Evolutionary conservation across 2,329 filamentous ascomycete genomes (phyloP), one percentile per base, ranked within the genome.

Genomic region (Biscogniauxia mediterranea): DNA sequence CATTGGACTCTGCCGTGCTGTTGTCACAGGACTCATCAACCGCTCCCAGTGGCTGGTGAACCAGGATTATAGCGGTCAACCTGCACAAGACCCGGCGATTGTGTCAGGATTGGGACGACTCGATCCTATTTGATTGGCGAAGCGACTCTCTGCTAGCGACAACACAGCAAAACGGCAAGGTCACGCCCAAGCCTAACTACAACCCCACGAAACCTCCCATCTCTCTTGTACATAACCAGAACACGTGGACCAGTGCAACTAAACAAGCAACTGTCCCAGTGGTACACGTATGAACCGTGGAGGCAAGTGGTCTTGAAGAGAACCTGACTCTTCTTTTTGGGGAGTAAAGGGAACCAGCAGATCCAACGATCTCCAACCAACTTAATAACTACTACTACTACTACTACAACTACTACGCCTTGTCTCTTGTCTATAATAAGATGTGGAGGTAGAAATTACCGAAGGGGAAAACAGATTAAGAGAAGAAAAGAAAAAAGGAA

Each of bases 171-270:
- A 61, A 54, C 62, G 64, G 59, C 57, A 64, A 19, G 38, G 20
- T 49, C 55, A 56, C 61, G 59, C 60, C 55, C 61, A 52, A 64
- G 69, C 69, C 70, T 64, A 65, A 71, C 63, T 70, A 63, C 69
- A 52, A 72, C 69, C 68, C 69, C 67, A 70, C 69, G 68, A 68
- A 67, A 63, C 63, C 55, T 59, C 63, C 68, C 67, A 63, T 64
- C 60, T 59, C 60, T 59, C 66, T 61, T 61, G 61, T 67, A 66
- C 68, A 64, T 59, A 38, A 59, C 64, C 58, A 61, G 69, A 68
- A 72, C 70, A 72, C 70, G 70, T 72, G 70, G 69, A 72, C 70
- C 64, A 66, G 65, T 69, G 66, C 65, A 61, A 69, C 68, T 58
- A 66, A 55, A 64, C 54, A 64, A 25, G 62, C 54, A 61, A 63